Evolutionary conservation across 257 asterid species (phyloP).

Genomic region (Henckelia pumila): DNA sequence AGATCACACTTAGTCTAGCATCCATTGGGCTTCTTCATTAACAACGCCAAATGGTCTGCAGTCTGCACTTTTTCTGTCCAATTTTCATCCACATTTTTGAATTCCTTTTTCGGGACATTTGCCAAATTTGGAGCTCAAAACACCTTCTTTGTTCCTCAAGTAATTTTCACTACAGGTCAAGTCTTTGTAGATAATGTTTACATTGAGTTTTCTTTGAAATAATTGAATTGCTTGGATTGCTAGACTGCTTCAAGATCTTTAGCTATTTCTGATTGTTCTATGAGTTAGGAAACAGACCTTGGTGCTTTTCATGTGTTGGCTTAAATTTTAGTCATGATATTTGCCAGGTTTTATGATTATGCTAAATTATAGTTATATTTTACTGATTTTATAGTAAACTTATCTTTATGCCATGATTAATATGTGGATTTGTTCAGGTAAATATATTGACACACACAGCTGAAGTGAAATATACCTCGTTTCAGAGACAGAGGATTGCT

Average conservation of each 20-base stretch:
- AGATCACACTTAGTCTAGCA: not conserved
- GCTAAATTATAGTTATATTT: not conserved
- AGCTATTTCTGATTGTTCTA: not conserved
- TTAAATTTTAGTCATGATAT: not conserved
- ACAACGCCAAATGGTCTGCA: not conserved
- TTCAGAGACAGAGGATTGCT: conserved; percentile 31
- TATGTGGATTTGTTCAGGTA: conserved; percentile 51
- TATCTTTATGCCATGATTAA: not conserved
- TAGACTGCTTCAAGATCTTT: not conserved
- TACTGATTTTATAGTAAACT: not conserved
- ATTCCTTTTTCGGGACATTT: not conserved
- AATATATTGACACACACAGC: conserved; percentile 69
- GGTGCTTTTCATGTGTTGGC: not conserved
- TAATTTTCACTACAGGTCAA: no score
- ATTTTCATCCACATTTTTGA: no score
- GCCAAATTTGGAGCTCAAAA: not conserved
- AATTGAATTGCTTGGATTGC: not conserved
- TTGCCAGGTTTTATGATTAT: not conserved
- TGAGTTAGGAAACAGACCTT: not conserved
- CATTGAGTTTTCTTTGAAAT: not conserved
- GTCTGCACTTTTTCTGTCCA: not conserved
- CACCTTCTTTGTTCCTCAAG: not conserved
- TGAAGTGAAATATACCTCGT: conserved; percentile 35
- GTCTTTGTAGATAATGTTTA: not conserved
- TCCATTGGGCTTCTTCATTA: not conserved